Conservation (phyloP, 768 basidiomycete species). For the Podaxis mareebaensis region DNA sequence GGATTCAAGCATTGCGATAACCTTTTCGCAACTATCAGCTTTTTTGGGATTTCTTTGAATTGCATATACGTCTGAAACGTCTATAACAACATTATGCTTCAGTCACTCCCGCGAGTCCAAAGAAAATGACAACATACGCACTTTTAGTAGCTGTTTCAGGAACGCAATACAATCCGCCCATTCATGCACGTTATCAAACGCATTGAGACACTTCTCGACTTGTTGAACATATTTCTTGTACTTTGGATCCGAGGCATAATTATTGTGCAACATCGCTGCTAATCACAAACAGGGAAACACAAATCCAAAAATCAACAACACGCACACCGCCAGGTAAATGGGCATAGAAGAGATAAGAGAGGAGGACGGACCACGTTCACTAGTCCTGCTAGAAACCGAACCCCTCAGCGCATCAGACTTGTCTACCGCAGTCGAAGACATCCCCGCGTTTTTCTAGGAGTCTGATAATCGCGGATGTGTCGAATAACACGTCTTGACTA, state of each 20-base stretch:
- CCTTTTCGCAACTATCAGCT: slow-evolving; percentile 92
- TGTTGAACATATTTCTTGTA: slow-evolving; percentile 92
- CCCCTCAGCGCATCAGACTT: slow-evolving; percentile 2
- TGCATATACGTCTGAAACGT: slow-evolving; percentile 92
- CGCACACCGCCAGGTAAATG: background rate
- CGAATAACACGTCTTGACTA: slow-evolving; percentile 5
- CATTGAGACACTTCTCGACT: slow-evolving; percentile 89
- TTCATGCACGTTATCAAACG: slow-evolving; percentile 95
- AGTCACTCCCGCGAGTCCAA: background rate
- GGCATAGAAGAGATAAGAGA: slow-evolving; percentile 21
- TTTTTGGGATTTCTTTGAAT: slow-evolving; percentile 95
- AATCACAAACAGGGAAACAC: background rate
- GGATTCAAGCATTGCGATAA: slow-evolving; percentile 96
- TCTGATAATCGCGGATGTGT: background rate
- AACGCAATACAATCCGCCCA: slow-evolving; percentile 99
- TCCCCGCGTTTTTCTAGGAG: background rate
- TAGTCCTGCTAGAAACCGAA: slow-evolving; percentile 37
- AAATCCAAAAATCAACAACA: slow-evolving; percentile 10
- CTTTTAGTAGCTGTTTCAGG: slow-evolving; percentile 91
- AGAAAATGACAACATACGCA: slow-evolving; percentile 29
- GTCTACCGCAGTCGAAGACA: slow-evolving; percentile 10
- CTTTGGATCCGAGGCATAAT: slow-evolving; percentile 81
- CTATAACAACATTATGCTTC: slow-evolving; percentile 37
- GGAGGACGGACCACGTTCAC: slow-evolving; percentile 50
- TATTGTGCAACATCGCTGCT: slow-evolving; percentile 50